A percentile compares a stretch with the other conserved stretches of the same genome.
Conservation (phyloP, 208 protist genomes). For the Porcisia hertigi region DNA sequence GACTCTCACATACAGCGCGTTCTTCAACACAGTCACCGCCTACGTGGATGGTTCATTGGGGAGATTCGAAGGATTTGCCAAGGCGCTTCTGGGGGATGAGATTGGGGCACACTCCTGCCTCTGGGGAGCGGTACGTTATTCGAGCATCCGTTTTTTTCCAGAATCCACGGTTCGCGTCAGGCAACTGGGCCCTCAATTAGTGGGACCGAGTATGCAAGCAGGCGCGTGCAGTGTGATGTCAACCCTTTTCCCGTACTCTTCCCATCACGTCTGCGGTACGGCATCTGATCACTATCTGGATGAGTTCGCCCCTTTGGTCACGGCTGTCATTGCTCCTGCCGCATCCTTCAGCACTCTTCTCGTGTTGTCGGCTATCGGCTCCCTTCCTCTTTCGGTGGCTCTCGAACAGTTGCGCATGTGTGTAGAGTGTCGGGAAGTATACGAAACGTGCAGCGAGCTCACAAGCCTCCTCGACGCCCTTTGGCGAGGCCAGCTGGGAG, state of each 20-base stretch:
- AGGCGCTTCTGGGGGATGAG: constrained; percentile 26
- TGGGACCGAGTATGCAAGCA: background rate
- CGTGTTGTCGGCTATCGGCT: constrained; percentile 42
- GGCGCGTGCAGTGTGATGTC: constrained; percentile 18
- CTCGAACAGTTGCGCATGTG: constrained; percentile 29
- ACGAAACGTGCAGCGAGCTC: constrained; percentile 31
- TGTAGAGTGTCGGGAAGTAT: constrained; percentile 38
- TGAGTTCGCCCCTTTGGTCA: constrained; percentile 30
- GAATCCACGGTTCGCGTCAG: constrained; percentile 2
- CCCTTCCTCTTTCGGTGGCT: constrained; percentile 38
- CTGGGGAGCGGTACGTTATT: constrained; percentile 39
- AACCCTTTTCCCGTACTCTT: constrained; percentile 19
- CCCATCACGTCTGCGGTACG: constrained; percentile 10
- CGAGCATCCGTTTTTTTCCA: constrained; percentile 29
- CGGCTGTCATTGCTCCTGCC: constrained; percentile 23
- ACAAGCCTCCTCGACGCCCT: constrained; percentile 29
- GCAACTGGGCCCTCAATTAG: background rate
- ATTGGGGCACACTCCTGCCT: constrained; percentile 2
- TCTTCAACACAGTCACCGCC: constrained; percentile 43
- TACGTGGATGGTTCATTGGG: constrained; percentile 23
- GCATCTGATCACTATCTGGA: constrained; percentile 17
- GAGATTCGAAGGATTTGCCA: constrained; percentile 21
- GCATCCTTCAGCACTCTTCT: constrained; percentile 35
- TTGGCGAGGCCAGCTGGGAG: constrained; percentile 31
- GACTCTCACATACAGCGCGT: constrained; percentile 34